Evolutionary conservation across 2,329 filamentous ascomycete genomes (phyloP), one percentile per base, ranked within the genome.

Genomic region (Mycogone perniciosa): DNA sequence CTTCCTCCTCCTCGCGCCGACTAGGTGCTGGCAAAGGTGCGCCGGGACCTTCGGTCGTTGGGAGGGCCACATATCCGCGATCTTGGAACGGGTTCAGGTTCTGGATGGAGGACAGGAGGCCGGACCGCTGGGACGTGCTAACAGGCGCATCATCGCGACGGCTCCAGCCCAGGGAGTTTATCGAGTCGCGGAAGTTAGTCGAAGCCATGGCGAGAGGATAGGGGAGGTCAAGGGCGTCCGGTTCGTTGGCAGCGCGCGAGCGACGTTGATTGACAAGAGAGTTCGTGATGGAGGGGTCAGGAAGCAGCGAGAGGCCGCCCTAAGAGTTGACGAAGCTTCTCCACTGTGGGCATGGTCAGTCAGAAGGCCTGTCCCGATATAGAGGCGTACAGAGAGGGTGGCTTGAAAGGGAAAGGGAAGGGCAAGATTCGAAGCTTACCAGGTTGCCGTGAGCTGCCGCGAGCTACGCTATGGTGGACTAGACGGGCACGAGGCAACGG

Each of bases 101-200:
- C 66, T 89, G 84, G 61, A 99, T 77, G 56, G 85, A 89, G 49
- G 88, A 87, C 54, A 96, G 69, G 50, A 97, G 75, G 30, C 89
- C 86, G 56, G 81, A 84, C 63, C 83, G 80, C 60, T 84, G 80
- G 29, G 70, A 62, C 44, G 86, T 93, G 69, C 81, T 87, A 62
- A 86, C 84, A 57, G 89, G 84, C 49, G 86, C 74, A 63, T 95
- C 88, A 52, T 90, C 86, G 64, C 92, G 83, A 61, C 92, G 86
- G 64, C 89, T 89, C 93, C 93, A 97, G 55, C 93, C 93, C 63
- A 97, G 73, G 53, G 89, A 93, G 76, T 89, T 95, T 77, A 97
- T 90, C 26, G 89, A 95, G 71, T 96, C 89, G 67, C 91, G 84
- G 70, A 99, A 97, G 43, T 89, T 88, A 59, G 84, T 77, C 59